Evolutionary conservation across 805 yeast genomes (phyloP), one percentile per base, ranked within the genome.

Genomic region (Starmerella powellii): DNA sequence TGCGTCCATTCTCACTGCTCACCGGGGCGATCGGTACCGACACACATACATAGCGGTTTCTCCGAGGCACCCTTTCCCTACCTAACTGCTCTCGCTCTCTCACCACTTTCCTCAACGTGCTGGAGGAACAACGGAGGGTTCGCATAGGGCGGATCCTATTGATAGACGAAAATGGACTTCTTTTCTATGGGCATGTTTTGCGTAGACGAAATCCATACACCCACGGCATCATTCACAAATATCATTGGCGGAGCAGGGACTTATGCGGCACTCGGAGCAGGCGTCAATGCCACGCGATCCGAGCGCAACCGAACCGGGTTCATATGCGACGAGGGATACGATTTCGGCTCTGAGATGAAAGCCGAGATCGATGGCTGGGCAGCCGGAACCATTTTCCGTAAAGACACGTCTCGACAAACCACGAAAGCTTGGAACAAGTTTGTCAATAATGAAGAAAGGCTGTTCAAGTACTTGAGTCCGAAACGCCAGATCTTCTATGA

Each of bases 181-280:
- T 68, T 80, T 17, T 71, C 93, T 1, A 65, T 82, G 65, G 97
- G 95, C 35, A 79, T 87, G 84, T 80, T 85, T 62, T 85, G 88
- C 54, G 71, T 87, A 15, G 97, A 87, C 59, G 94, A 84, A 49
- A 83, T 86, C 51, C 76, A 73, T 43, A 76, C 73, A 53, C 69
- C 73, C 0, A 57, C 40, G 49, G 62, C 48, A 38, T 63, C 44
- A 42, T 67, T 50, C 44, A 10, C 34, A 1, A 59, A 82, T 56
- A 67, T 87, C 6, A 66, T 83, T 36, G 97, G 97, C 0, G 97
- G 97, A 2, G 97, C 87, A 2, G 95, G 94, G 0, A 73, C 88
- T 1, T 87, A 72, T 58, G 86, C 86, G 2, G 72, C 77, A 1
- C 63, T 80, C 13, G 95, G 95, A 0, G 76, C 84, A 0, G 63